Evolutionary conservation across 225 moss, liverwort and hornwort genomes (phyloP).

Genomic region (Asterella californica): DNA sequence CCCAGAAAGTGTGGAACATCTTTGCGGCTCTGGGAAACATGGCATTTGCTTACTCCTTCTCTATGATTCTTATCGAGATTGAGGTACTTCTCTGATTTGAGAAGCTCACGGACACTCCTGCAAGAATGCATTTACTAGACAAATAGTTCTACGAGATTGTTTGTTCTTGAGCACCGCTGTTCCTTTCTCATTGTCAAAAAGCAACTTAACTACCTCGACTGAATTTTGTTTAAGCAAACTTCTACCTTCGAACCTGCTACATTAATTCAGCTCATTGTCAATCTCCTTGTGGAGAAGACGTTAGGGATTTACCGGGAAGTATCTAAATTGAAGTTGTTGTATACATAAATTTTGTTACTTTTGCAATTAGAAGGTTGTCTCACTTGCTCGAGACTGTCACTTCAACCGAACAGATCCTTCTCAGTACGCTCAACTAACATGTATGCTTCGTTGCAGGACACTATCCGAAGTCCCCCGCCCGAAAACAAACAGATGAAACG

Average conservation of each 20-base stretch:
- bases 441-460: constrained; percentile 47
- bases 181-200: not conserved
- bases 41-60: constrained; percentile 89
- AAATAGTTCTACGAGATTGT: too few relatives aligned
- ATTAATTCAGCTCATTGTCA: too few relatives aligned
- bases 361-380: not conserved
- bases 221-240: not conserved
- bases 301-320: too few relatives aligned
- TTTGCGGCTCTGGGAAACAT: constrained; percentile 79
- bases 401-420: not conserved
- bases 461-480: constrained; percentile 53
- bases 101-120: not conserved
- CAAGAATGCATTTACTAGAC: constrained; percentile 1
- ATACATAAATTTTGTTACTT: too few relatives aligned
- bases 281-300: too few relatives aligned
- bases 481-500: constrained; percentile 76
- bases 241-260: too few relatives aligned
- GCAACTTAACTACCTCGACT: not conserved
- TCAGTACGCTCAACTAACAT: not conserved
- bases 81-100: constrained; percentile 40
- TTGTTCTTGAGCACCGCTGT: not conserved
- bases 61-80: constrained; percentile 88
- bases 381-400: not conserved
- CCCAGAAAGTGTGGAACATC: constrained; percentile 69
- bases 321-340: too few relatives aligned